Conservation (phyloP, 768 basidiomycete genomes). For the Lactarius tabidus region DNA sequence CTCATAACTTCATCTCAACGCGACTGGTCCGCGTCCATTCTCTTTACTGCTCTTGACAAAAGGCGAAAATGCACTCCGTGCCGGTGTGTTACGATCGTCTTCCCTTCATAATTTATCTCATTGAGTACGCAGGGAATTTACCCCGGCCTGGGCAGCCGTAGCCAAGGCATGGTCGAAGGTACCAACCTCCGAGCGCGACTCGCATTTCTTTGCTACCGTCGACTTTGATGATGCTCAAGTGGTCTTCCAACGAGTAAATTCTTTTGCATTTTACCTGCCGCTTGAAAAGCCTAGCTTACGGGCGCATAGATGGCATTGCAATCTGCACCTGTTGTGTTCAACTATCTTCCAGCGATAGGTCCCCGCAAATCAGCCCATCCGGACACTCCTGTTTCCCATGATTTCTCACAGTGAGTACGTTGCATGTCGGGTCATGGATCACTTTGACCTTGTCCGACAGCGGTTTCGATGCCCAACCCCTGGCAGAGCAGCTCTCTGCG, state of each 20-base stretch:
- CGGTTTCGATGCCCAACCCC: constrained; percentile 74
- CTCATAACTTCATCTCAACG: constrained; percentile 70
- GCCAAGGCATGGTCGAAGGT: constrained; percentile 77
- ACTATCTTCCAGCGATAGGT: constrained; percentile 71
- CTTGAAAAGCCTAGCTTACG: not conserved
- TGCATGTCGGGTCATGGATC: not conserved
- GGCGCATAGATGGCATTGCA: constrained; percentile 65
- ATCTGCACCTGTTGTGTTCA: constrained; percentile 80
- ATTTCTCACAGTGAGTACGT: constrained; percentile 64
- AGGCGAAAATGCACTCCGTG: constrained; percentile 88
- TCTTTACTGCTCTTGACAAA: constrained; percentile 82
- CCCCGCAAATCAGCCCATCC: constrained; percentile 57
- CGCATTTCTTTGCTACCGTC: constrained; percentile 88
- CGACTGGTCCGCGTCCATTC: constrained; percentile 82
- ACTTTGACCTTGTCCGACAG: constrained; percentile 38
- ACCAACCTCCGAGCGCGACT: constrained; percentile 56
- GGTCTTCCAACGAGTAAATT: constrained; percentile 73
- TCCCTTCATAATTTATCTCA: not conserved
- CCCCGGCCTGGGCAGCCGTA: constrained; percentile 76
- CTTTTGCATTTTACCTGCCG: not conserved
- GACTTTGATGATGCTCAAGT: constrained; percentile 78
- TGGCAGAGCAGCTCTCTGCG: constrained; percentile 69
- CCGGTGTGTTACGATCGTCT: constrained; percentile 52
- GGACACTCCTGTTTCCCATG: constrained; percentile 59
- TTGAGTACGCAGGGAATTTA: constrained; percentile 62